Base-by-base conservation (phyloP, 139 green algal species). In the Asterochloris sp. region DNA sequence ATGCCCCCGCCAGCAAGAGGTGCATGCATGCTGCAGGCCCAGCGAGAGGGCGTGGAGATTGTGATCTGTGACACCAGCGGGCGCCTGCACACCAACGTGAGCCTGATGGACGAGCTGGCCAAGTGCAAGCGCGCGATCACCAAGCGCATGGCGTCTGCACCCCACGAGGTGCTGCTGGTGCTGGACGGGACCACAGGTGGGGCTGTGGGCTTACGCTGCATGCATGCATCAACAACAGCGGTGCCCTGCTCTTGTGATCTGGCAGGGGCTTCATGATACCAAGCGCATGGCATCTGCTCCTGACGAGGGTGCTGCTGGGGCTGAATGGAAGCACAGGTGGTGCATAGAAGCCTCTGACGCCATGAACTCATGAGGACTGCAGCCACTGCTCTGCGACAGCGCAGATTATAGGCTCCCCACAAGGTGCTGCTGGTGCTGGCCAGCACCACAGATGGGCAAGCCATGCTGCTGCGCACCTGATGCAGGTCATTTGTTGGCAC, bases 121-220 rank as follows among this genome's bases (percentile, higher is more conserved):
- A 91, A 89, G 67, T 93, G 93, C 88, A 92, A 91, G 79, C 83
- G 84, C 28, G 67, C 84, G 10, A 69, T 89, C 81, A 12, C 17
- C 73, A 95, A 94, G 86, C 73, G 80, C 11, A 69, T 94, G 63
- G 23, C 84, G 13, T 83, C 67, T 0, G 89, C 92, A 29, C 92
- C 92, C 27, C 85, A 93, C 80, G 96, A 99, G 89, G 91, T 92
- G 19, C 88, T 99, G 82, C 91, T 99, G 12, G 97, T 99, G 11
- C 88, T 99, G 81, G 97, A 99, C 82, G 97, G 97, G 61, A 99
- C 97, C 6, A 99, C 97, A 54, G 96, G 90, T 87, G 78, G 0
- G 66, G 21, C 16, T 29, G 17, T 47, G 24, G 19, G 21, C 21
- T 8, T 26, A 10, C 8, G 17, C 66, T 71, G 66, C 66, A 6